Evolutionary conservation across 1,284 basidiomycete species (phyloP), one percentile per base, ranked within the genome.

Genomic region (Ustilago bromivora): DNA sequence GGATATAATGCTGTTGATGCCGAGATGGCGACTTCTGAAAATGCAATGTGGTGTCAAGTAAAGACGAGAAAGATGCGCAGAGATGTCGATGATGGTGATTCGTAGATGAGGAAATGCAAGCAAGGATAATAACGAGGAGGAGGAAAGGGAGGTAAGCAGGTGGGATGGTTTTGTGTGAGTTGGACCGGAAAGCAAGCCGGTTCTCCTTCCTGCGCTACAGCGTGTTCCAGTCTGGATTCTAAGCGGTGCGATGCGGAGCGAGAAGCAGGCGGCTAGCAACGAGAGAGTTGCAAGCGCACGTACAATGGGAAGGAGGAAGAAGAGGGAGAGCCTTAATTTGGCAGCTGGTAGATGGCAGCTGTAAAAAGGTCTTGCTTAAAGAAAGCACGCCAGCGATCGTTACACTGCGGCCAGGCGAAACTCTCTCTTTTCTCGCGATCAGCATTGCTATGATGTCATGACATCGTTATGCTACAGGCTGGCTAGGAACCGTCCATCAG

Each of bases 81-180:
- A 32, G 54, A 40, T 9, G 54, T 9, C 28, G 54, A 23, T 38
- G 34, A 40, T 56, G 53, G 53, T 54, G 53, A 51, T 49, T 28
- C 23, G 23, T 28, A 28, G 49, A 28, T 31, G 23, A 28, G 49
- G 15, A 3, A 23, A 28, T n/a, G 23, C 23, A 19, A 17, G 46
- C 46, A 49, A 19, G 46, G n/a, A 49, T n/a, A 28, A 28, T 28
- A 28, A 28, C 23, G 23, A 28, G 23, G 23, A 23, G 23, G 23
- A 28, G 23, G 23, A 28, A 28, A 28, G 23, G 23, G 23, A 28
- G 23, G 23, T 28, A 13, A 13, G 36, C 5, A 38, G 36, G 36
- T 10, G 36, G 36, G 13, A 9, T 38, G 9, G 10, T 38, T 38
- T 38, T 38, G 36, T 28, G 23, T 28, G 36, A 38, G 36, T 38